A percentile compares a stretch with the other conserved stretches of the same genome.
These are phyloP conservation scores for Microsporum audouinii DNA, from an alignment of 2,329 filamentous ascomycete genomes.

Conservation along the genomic window DNA sequence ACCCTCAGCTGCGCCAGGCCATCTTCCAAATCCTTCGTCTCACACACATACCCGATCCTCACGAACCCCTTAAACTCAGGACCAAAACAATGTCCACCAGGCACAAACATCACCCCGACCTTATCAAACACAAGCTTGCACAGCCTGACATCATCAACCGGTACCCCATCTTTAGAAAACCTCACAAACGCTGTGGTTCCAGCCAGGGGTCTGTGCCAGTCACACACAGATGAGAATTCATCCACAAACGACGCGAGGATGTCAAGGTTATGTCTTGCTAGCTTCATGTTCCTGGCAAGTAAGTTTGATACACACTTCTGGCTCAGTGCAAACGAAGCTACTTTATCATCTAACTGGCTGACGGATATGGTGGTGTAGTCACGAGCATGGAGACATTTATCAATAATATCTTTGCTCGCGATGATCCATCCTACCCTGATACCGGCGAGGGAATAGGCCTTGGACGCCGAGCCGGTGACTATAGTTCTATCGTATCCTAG, in stretches of 20 bases:
- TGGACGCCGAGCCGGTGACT: constrained; percentile 70
- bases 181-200: constrained; percentile 71
- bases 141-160: constrained; percentile 61
- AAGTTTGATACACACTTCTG: constrained; percentile 52
- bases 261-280: constrained; percentile 57
- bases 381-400: constrained; percentile 51
- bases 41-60: constrained; percentile 63
- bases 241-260: constrained; percentile 58
- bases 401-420: constrained; percentile 51
- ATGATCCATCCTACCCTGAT: constrained; percentile 76
- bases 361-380: constrained; percentile 84
- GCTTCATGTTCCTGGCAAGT: constrained; percentile 50
- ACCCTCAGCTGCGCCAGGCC: constrained; percentile 47
- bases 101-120: constrained; percentile 62
- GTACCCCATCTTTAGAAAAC: constrained; percentile 50
- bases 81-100: constrained; percentile 65
- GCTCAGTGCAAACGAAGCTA: constrained; percentile 64
- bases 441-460: constrained; percentile 72
- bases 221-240: constrained; percentile 50
- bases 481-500: constrained; percentile 61
- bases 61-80: constrained; percentile 63
- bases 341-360: constrained; percentile 64
- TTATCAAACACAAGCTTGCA: constrained; percentile 56
- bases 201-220: constrained; percentile 63
- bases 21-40: constrained; percentile 55